Base-by-base conservation (phyloP, 1,284 basidiomycete species). In the Ustilago esculenta region DNA sequence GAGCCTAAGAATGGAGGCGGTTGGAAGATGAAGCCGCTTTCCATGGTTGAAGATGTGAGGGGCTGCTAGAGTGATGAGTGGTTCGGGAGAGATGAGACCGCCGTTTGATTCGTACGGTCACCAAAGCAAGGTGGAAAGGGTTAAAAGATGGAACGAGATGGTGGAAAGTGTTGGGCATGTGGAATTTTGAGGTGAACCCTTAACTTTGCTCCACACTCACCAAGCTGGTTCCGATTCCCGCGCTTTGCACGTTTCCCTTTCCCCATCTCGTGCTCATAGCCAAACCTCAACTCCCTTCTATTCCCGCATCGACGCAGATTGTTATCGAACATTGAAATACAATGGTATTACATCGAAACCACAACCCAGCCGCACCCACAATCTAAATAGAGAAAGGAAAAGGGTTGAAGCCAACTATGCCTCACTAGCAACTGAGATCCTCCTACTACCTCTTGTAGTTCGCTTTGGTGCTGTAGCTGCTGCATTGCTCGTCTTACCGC, bases 351-450 rank as follows among this genome's bases (percentile, higher is more conserved):
- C 56, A 47, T 8, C 29, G 15, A 43, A 29, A 11, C n/a, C 12
- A 7, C 6, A 7, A 45, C 43, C 23, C 18, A 10, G 21, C 32
- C 5, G n/a, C 18, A 47, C 11, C 17, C 33, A 33, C n/a, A 43
- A 8, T 33, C 10, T 25, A 36, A 5, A 18, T n/a, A 35, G 20
- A 4, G 12, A 44, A n/a, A 30, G n/a, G 11, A n/a, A n/a, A n/a
- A n/a, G n/a, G n/a, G n/a, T n/a, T n/a, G n/a, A n/a, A n/a, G n/a
- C n/a, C n/a, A 21, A 20, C 27, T 42, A 65, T 12, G 56, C 63
- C 25, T 59, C 63, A 39, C 63, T 66, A n/a, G 51, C 63, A n/a
- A 68, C 58, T 25, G 51, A 57, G 23, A 58, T 27, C 43, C 51
- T 48, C 27, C 55, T 45, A 32, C 55, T 69, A 3, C 33, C 43